Percentiles rank a stretch among this genome's conserved stretches.
These are phyloP conservation scores for Flaveria brownii DNA, from an alignment of 129 eudicot genomes.

Conservation along the genomic window DNA sequence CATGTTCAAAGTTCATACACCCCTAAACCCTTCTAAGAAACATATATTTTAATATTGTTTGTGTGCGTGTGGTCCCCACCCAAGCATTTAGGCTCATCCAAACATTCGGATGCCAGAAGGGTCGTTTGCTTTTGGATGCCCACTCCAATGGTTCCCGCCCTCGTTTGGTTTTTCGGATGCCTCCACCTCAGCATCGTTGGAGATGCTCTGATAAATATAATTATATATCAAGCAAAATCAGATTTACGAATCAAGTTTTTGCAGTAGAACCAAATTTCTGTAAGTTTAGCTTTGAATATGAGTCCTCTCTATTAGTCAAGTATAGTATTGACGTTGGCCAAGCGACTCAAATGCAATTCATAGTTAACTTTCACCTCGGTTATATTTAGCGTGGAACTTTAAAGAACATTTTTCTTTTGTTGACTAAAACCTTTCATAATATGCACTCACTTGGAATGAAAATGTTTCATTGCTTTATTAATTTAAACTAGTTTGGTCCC, in stretches of 20 bases:
- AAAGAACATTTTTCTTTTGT: neutral
- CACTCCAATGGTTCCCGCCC: too few relatives aligned
- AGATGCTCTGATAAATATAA: too few relatives aligned
- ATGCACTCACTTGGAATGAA: neutral
- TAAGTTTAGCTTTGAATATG: neutral
- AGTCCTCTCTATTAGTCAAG: neutral
- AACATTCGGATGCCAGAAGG: too few relatives aligned
- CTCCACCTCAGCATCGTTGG: too few relatives aligned
- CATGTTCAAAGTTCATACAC: too few relatives aligned
- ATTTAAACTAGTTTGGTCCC: too few relatives aligned
- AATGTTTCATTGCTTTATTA: neutral
- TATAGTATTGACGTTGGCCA: neutral
- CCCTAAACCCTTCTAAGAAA: too few relatives aligned
- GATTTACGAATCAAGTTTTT: neutral
- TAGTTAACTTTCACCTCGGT: neutral
- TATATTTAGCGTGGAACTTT: neutral
- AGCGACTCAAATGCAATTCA: neutral
- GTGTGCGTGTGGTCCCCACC: too few relatives aligned
- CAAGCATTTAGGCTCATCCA: too few relatives aligned
- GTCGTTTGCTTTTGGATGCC: too few relatives aligned
- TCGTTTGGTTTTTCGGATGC: too few relatives aligned
- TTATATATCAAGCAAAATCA: neutral
- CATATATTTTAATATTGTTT: too few relatives aligned
- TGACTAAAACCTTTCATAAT: neutral
- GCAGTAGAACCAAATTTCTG: neutral